phyloP scores from a whole-genome alignment of 2,329 filamentous ascomycete species.

The Aspergillus intermedius region DNA sequence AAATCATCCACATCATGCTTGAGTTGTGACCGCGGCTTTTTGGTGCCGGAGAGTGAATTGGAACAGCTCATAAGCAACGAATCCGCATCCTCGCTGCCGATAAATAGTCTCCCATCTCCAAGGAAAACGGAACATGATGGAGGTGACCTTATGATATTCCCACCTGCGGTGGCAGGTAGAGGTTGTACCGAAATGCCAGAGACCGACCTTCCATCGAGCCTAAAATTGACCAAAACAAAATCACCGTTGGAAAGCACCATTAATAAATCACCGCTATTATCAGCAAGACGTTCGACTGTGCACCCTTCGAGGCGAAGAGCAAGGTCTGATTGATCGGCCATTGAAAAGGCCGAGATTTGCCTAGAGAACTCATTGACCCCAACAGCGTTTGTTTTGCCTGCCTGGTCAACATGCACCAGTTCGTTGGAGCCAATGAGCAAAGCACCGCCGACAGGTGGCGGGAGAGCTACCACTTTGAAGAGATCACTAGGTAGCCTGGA shows the following conservation, averaged over 20 bases:
- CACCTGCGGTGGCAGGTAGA: constrained; percentile 58
- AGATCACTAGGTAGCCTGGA: constrained; percentile 80
- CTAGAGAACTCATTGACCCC: constrained; percentile 88
- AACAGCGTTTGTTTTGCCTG: constrained; percentile 85
- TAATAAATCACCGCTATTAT: constrained; percentile 75
- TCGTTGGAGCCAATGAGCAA: constrained; percentile 83
- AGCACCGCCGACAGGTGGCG: constrained; percentile 80
- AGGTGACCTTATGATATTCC: constrained; percentile 53
- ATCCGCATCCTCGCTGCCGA: constrained; percentile 78
- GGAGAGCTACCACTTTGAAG: constrained; percentile 72
- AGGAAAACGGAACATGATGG: constrained; percentile 66
- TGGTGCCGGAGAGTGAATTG: constrained; percentile 54
- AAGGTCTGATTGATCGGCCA: constrained; percentile 79
- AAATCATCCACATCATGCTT: constrained; percentile 46
- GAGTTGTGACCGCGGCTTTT: constrained; percentile 54
- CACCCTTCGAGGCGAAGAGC: constrained; percentile 75
- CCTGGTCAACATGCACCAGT: constrained; percentile 90
- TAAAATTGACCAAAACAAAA: constrained; percentile 71
- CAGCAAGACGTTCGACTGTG: constrained; percentile 66
- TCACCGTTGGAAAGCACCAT: constrained; percentile 70
- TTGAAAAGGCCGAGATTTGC: constrained; percentile 71
- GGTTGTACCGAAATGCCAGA: constrained; percentile 72
- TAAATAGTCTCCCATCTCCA: constrained; percentile 64
- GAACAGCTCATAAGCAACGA: constrained; percentile 77
- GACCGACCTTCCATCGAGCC: constrained; percentile 82